Conservation (phyloP, 2,329 filamentous ascomycete species). For the Xylaria sp. region DNA sequence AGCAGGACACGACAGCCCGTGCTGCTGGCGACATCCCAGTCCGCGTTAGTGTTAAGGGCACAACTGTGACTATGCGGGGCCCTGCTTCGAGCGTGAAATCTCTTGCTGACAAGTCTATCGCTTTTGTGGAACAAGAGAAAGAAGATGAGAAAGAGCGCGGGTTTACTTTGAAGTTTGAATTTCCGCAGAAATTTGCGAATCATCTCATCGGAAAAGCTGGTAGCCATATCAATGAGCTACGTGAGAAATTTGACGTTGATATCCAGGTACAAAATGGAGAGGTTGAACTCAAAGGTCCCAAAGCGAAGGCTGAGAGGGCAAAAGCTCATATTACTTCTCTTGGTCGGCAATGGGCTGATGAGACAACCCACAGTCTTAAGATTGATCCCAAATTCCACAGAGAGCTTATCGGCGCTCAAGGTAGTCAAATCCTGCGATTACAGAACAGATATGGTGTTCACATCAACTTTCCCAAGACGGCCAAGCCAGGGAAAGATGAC, state of each 20-base stretch:
- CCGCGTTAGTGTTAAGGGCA: conserved; percentile 68
- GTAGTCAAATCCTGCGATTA: conserved; percentile 88
- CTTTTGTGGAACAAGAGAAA: conserved; percentile 88
- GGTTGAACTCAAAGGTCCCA: conserved; percentile 94
- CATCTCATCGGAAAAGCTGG: conserved; percentile 78
- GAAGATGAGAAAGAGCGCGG: conserved; percentile 94
- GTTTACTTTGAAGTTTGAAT: conserved; percentile 87
- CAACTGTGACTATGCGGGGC: conserved; percentile 78
- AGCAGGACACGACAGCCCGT: conserved; percentile 64
- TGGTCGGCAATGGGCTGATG: conserved; percentile 87
- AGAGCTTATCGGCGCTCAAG: conserved; percentile 90
- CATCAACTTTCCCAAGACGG: conserved; percentile 84
- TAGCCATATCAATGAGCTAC: conserved; percentile 72
- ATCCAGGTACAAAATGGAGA: conserved; percentile 94
- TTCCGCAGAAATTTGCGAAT: conserved; percentile 94
- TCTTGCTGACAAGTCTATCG: conserved; percentile 76
- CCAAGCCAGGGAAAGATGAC: conserved; percentile 75
- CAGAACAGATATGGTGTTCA: conserved; percentile 93
- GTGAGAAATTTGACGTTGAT: conserved; percentile 75
- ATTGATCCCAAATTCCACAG: conserved; percentile 94
- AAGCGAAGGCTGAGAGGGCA: conserved; percentile 90
- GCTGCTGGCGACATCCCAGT: conserved; percentile 69
- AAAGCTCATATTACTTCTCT: conserved; percentile 84
- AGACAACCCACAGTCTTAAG: conserved; percentile 86
- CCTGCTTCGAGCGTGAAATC: conserved; percentile 77